Conservation (phyloP, 306 rosid species). For the Rosa multiflora region DNA sequence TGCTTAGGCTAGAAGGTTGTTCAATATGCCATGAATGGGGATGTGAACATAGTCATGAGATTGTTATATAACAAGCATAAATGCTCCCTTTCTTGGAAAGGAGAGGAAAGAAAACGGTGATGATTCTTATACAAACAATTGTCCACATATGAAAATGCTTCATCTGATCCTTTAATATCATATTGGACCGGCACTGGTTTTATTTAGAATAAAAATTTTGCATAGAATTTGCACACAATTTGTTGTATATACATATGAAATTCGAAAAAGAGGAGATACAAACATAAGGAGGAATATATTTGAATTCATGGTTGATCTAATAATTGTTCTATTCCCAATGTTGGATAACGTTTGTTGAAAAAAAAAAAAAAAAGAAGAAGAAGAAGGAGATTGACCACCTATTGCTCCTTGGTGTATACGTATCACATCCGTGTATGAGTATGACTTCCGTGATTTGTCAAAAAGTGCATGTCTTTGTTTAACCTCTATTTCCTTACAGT, state of each 20-base stretch:
- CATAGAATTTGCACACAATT: background rate
- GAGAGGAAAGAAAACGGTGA: background rate
- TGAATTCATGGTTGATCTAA: background rate
- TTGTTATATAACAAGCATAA: background rate
- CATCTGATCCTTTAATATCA: background rate
- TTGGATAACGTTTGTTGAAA: background rate
- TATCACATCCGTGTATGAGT: background rate
- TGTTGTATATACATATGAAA: background rate
- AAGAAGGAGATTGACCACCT: background rate
- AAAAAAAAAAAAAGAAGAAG: background rate
- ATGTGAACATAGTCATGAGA: background rate
- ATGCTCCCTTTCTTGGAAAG: background rate
- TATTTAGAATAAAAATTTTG: background rate
- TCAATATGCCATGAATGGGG: background rate
- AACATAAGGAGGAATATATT: background rate
- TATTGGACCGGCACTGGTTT: background rate
- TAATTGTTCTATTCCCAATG: background rate
- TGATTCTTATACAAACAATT: background rate
- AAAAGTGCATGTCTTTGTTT: background rate
- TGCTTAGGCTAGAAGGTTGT: conserved; percentile 12
- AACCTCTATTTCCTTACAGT: background rate
- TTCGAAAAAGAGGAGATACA: no score
- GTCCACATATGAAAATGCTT: background rate
- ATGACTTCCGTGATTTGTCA: background rate
- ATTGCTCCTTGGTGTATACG: background rate